These are phyloP conservation scores for Imleria badia DNA, from an alignment of 768 basidiomycete genomes.

Conservation along the genomic window DNA sequence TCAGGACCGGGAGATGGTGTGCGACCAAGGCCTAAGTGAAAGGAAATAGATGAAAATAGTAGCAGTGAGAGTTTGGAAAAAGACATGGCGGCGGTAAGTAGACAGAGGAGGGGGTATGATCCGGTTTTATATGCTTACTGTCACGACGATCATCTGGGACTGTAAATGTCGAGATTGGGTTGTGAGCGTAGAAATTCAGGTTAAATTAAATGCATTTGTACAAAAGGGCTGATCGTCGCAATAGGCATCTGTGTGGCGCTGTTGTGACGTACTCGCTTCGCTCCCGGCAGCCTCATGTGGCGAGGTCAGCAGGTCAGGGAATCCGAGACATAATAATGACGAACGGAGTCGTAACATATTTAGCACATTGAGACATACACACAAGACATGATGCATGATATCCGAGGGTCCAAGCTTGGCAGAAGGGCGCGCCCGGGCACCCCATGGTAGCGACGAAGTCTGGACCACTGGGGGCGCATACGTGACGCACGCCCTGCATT, in stretches of 20 bases:
- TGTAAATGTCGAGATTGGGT: too few species aligned
- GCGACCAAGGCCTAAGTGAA: background rate
- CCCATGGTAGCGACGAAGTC: too few species aligned
- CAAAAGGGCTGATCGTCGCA: background rate
- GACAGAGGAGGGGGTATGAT: background rate
- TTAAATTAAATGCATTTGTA: background rate
- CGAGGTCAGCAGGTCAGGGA: background rate
- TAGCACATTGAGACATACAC: background rate
- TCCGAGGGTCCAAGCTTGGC: too few species aligned
- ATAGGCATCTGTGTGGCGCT: background rate
- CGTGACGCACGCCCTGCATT: too few species aligned
- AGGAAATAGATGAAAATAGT: slow-evolving; percentile 4
- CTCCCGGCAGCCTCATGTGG: background rate
- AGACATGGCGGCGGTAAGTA: slow-evolving; percentile 1
- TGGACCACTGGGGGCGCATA: too few species aligned
- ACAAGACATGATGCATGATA: background rate
- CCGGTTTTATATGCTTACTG: background rate
- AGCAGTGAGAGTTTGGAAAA: slow-evolving; percentile 7
- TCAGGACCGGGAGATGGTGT: background rate
- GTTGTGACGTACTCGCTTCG: background rate
- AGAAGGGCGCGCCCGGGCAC: too few species aligned
- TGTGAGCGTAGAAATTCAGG: background rate
- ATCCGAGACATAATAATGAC: background rate
- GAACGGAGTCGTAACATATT: background rate
- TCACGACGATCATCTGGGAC: background rate